These are phyloP conservation scores for Gastrodia elata DNA, from an alignment of 106 monocot genomes.

Conservation along the genomic window DNA sequence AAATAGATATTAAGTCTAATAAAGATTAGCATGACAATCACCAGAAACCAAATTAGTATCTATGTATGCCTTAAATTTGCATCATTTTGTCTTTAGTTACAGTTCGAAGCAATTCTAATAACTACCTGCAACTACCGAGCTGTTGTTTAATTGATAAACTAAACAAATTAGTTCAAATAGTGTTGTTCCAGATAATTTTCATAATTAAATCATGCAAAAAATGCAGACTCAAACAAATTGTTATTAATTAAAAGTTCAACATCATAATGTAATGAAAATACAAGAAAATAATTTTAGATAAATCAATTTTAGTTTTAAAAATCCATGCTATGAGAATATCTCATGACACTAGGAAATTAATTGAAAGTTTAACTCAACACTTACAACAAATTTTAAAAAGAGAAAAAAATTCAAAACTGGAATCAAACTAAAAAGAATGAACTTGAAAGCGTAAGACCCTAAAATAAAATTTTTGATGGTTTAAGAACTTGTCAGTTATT, in stretches of 20 bases:
- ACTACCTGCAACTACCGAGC: background rate
- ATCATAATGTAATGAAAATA: background rate
- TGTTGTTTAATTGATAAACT: background rate
- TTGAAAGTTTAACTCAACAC: background rate
- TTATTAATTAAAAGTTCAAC: background rate
- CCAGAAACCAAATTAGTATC: background rate
- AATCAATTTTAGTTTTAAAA: background rate
- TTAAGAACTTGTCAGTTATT: background rate
- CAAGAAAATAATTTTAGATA: background rate
- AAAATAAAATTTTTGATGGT: background rate
- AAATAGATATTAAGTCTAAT: background rate
- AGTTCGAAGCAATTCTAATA: background rate
- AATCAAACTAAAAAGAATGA: background rate
- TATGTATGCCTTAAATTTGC: background rate
- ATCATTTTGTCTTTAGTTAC: background rate
- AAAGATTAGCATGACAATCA: background rate
- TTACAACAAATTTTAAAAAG: background rate
- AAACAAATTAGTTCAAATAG: background rate
- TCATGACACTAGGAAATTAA: background rate
- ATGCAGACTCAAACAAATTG: background rate
- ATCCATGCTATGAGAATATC: background rate
- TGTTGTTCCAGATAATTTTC: background rate
- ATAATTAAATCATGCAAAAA: background rate
- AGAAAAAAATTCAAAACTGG: background rate
- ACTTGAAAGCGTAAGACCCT: background rate